Evolutionary conservation across 495 filamentous ascomycete species (phyloP).

Genomic region (Podospora pseudopauciseta): DNA sequence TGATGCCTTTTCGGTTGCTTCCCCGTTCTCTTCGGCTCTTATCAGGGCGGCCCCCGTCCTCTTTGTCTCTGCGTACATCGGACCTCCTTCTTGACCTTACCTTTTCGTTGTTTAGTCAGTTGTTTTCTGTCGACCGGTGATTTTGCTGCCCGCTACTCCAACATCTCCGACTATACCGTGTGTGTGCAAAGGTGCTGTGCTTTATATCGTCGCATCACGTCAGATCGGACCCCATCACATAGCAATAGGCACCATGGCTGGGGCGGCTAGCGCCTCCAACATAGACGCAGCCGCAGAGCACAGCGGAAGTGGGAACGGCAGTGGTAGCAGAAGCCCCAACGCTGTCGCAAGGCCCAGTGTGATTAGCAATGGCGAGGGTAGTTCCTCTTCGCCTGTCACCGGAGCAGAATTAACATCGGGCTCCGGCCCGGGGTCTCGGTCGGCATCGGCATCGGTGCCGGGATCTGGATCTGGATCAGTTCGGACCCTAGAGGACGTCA

Average conservation of each 20-base stretch:
- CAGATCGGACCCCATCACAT: not conserved
- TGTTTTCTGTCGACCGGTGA: not conserved
- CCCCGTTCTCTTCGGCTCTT: not conserved
- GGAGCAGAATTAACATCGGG: not conserved
- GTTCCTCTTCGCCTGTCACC: not conserved
- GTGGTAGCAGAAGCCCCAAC: not conserved
- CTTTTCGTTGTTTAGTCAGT: not conserved
- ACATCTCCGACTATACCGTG: not conserved
- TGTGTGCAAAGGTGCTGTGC: not conserved
- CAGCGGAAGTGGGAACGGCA: not conserved
- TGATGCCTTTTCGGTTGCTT: not conserved
- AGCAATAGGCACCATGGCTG: constrained; percentile 3
- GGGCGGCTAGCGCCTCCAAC: constrained; percentile 9
- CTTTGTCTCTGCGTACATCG: not conserved
- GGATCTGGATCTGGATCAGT: constrained; percentile 8
- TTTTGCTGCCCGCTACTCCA: not conserved
- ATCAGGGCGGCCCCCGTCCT: not conserved
- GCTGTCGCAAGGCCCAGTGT: not conserved
- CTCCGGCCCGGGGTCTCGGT: not conserved
- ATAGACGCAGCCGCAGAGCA: constrained; percentile 3
- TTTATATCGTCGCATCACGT: not conserved
- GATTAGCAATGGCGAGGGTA: constrained; percentile 4
- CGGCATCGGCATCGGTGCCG: not conserved
- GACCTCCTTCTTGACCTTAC: not conserved
- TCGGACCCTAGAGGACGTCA: constrained; percentile 39